Evolutionary conservation across 2,329 filamentous ascomycete species (phyloP), one percentile per base, ranked within the genome.

Genomic region (Sclerotinia sclerotiorum): DNA sequence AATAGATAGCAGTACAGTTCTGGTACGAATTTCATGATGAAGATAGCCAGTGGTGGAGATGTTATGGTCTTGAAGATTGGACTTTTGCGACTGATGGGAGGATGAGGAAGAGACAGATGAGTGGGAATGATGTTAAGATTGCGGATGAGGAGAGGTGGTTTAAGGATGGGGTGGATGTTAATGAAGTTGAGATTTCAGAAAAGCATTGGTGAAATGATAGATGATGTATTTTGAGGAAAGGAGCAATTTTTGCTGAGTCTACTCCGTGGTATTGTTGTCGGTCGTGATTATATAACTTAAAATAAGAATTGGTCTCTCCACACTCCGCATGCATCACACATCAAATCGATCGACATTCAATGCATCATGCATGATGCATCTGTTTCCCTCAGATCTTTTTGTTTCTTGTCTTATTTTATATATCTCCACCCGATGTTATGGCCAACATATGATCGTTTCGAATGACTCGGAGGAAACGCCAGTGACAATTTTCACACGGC

Each of bases 11-110:
- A 0, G 93, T 96, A 29, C 92, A 97, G 76, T 96, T 95, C 78
- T 96, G 92, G 92, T 78, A 78, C 56, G 76, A 78, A 64, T 96
- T 94, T 75, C 90, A 96, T 79, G 91, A 94, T 74, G 79, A 80
- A 10, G 74, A 83, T 1, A 89, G 90, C 49, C 88, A 92, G 77
- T 97, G 92, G 92, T 94, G 90, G 84, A 84, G 92, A n/a, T 93
- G 90, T 56, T 96, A 96, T 75, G 93, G 93, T 0, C 84, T 96
- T 15, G 90, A 93, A 76, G 89, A 93, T 76, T 92, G 90, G 90
- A 92, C 89, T 0, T 92, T 92, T 78, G 87, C 87, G 0, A 82
- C 84, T 1, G 85, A 91, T 73, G 90, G 90, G 0, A 80, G 87
- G 62, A 93, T 92, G 90, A 81, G 85, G 69, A 92, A 92, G 82